Evolutionary conservation across 352 stramenopile genomes (phyloP), one percentile per base, ranked within the genome.

Genomic region (Detonula confervacea): DNA sequence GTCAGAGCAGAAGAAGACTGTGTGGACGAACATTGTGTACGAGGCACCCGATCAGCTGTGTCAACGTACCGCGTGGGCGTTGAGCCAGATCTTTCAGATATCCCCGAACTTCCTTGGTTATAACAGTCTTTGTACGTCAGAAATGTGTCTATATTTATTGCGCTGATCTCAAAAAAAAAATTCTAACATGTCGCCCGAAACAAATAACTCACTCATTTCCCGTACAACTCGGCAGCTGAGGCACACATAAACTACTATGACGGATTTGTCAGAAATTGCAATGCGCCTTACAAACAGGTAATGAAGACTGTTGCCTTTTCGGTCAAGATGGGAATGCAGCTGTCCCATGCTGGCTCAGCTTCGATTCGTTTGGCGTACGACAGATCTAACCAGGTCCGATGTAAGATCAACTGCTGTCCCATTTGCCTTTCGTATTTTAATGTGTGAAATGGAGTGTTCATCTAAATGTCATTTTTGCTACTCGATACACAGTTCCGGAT

Each of bases 211-310:
- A n/a, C n/a, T n/a, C n/a, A n/a, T n/a, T n/a, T n/a, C 18, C 81
- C 81, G 4, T 74, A 87, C 44, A 87, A 87, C 29, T 60, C 1
- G 18, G 27, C 54, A 37, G 49, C 61, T 18, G 71, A 80, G 44
- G 47, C 49, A 24, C 42, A 73, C 44, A 73, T 33, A 14, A 71
- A 69, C 25, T 77, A 62, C 37, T 81, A 80, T n/a, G 88, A 93
- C 54, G 88, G 90, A n/a, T 84, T 93, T 35, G 76, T 73, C 9
- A 39, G 83, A 20, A 64, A 93, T 66, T 88, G 84, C 47, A 92
- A 92, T 56, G 85, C 85, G 5, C 84, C 67, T 24, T 92, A 90
- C 60, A 77, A 83, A 39, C 73, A 83, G 30, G 63, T 89, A 47
- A 39, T 90, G n/a, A 84, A 90, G 47, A 79, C 84, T 44, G 80